Evolutionary conservation across 2,329 filamentous ascomycete species (phyloP), one percentile per base, ranked within the genome.

Genomic region (Aspergillus sp.): DNA sequence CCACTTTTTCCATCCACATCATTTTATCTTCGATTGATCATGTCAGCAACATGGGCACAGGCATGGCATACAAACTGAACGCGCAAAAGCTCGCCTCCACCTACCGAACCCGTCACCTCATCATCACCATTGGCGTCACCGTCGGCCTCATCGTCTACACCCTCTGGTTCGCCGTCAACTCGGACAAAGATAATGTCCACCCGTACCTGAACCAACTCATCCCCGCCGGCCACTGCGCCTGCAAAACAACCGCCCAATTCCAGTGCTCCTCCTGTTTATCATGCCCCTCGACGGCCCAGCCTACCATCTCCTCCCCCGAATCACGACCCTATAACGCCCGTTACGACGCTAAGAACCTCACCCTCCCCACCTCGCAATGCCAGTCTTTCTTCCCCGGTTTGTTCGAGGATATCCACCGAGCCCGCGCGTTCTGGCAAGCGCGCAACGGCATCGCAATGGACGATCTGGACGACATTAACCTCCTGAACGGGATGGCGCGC

Each of bases 211-310:
- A 28, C 29, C 38, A 45, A 32, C 33, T 45, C 13, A 45, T 45
- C 8, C 43, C 33, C 35, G 38, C 33, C 33, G 43, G 43, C 33
- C 38, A 45, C 27, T 45, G 43, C 29, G 41, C 43, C 26, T 45
- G 43, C 38, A 33, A 45, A 33, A 32, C 38, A 29, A 41, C 38
- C 11, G 41, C 43, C 29, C 41, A 33, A 29, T 45, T 45, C 29
- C 33, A 45, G 26, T 41, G 43, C 33, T 12, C 43, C 11, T 33
- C 40, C 33, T 45, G 38, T 33, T 38, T 45, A 37, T 32, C 42
- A 12, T 44, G 33, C 28, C 37, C 19, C 19, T 19, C 19, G 19
- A 19, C 19, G 19, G 4, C 19, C 19, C 19, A 2, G 19, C n/a
- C n/a, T n/a, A 4, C 28, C 27, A 5, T 27, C 29, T 44, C 7